Evolutionary conservation across 768 basidiomycete genomes (phyloP).

Genomic region (Kwoniella sp.): DNA sequence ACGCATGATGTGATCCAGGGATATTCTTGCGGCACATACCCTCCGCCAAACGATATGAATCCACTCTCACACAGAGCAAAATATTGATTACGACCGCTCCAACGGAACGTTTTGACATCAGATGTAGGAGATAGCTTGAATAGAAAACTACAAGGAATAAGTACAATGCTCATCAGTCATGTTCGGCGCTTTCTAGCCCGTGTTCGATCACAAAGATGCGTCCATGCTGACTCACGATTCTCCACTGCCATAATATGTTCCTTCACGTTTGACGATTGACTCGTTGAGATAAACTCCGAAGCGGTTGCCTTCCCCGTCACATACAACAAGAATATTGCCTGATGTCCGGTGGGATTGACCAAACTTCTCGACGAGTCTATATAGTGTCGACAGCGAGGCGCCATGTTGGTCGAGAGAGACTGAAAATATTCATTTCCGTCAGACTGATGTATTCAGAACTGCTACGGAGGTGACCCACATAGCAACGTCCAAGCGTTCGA

Average conservation of each 20-base stretch:
- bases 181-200: too few relatives aligned
- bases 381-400: conserved; percentile 86
- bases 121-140: conserved; percentile 30
- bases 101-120: conserved; percentile 26
- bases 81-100: conserved; percentile 86
- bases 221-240: conserved; percentile 69
- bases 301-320: conserved; percentile 65
- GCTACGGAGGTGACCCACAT: conserved; percentile 35
- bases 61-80: conserved; percentile 80
- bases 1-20: background rate
- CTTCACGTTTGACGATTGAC: conserved; percentile 64
- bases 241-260: conserved; percentile 82
- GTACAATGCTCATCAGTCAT: background rate
- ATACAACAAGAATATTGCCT: conserved; percentile 65
- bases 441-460: background rate
- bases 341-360: conserved; percentile 30
- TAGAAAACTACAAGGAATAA: conserved; percentile 27
- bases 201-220: too few relatives aligned
- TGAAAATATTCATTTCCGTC: conserved; percentile 1
- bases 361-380: conserved; percentile 57
- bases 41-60: conserved; percentile 87
- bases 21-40: conserved; percentile 62
- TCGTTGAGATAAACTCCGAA: conserved; percentile 88
- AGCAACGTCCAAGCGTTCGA: conserved; percentile 48
- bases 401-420: conserved; percentile 90